Conservation (phyloP, 2,329 filamentous ascomycete genomes). For the Mariannaea sp. region DNA sequence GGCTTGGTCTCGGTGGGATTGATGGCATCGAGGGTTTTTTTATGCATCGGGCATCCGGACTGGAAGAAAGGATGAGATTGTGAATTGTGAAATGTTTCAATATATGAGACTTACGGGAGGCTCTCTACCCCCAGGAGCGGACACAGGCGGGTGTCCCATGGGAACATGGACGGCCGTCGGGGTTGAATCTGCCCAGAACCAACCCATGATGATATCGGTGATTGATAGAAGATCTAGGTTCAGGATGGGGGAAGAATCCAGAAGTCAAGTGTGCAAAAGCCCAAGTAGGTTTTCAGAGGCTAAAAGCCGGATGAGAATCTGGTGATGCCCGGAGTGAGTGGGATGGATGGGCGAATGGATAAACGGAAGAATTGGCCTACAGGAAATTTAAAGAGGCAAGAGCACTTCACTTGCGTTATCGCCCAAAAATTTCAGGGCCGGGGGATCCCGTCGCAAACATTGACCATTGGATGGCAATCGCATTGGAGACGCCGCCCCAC, state of each 20-base stretch:
- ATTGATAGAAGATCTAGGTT: not conserved
- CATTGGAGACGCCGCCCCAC: constrained; percentile 5
- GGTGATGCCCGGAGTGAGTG: not conserved
- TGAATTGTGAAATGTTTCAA: constrained; percentile 1
- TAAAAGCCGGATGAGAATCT: not conserved
- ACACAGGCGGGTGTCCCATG: constrained; percentile 40
- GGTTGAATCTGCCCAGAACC: constrained; percentile 64
- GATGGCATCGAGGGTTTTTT: constrained; percentile 56
- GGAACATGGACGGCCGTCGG: constrained; percentile 43
- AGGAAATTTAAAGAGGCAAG: constrained; percentile 13
- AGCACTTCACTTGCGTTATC: constrained; percentile 6
- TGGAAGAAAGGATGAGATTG: constrained; percentile 39
- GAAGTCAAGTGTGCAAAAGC: not conserved
- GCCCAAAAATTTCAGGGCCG: constrained; percentile 14
- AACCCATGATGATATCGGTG: constrained; percentile 54
- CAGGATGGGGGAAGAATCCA: constrained; percentile 2
- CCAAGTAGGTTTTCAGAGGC: not conserved
- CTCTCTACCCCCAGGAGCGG: constrained; percentile 34
- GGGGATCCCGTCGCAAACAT: constrained; percentile 20
- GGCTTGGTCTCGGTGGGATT: constrained; percentile 37
- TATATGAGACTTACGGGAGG: constrained; percentile 41
- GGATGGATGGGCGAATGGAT: constrained; percentile 10
- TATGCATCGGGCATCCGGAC: constrained; percentile 63
- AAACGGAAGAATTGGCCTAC: constrained; percentile 10
- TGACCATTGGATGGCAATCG: constrained; percentile 14